phyloP scores from a whole-genome alignment of 1,284 basidiomycete genomes.

The Fomes fomentarius region DNA sequence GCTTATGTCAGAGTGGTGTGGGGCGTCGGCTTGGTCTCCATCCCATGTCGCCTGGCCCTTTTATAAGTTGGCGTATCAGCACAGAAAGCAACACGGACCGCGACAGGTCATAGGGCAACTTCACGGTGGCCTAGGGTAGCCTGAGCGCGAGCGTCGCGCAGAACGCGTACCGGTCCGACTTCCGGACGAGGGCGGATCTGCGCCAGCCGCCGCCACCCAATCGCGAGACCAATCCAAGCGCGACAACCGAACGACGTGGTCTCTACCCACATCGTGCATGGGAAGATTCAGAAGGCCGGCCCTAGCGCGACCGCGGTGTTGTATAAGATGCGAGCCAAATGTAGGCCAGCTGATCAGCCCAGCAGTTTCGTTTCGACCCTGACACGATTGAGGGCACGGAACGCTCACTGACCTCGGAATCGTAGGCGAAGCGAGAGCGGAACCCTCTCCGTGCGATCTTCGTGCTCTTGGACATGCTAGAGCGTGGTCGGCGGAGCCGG shows the following conservation, averaged over 20 bases:
- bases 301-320: background rate
- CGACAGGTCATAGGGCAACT: slow-evolving; percentile 6
- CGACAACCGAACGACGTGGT: too few relatives aligned
- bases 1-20: slow-evolving; percentile 7
- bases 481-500: background rate
- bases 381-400: background rate
- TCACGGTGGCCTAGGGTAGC: too few relatives aligned
- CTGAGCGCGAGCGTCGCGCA: too few relatives aligned
- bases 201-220: too few relatives aligned
- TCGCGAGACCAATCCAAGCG: too few relatives aligned
- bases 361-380: too few relatives aligned
- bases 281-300: too few relatives aligned
- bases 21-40: slow-evolving; percentile 2
- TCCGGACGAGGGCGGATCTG: slow-evolving; percentile 3
- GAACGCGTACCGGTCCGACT: slow-evolving; percentile 2
- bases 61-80: background rate
- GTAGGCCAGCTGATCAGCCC: background rate
- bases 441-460: background rate
- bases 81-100: background rate
- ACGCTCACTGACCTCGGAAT: background rate
- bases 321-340: background rate
- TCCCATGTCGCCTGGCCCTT: background rate
- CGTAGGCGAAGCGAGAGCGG: background rate
- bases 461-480: background rate
- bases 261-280: background rate